phyloP scores from a whole-genome alignment of 495 filamentous ascomycete genomes.

The Chaetomium fimeti region DNA sequence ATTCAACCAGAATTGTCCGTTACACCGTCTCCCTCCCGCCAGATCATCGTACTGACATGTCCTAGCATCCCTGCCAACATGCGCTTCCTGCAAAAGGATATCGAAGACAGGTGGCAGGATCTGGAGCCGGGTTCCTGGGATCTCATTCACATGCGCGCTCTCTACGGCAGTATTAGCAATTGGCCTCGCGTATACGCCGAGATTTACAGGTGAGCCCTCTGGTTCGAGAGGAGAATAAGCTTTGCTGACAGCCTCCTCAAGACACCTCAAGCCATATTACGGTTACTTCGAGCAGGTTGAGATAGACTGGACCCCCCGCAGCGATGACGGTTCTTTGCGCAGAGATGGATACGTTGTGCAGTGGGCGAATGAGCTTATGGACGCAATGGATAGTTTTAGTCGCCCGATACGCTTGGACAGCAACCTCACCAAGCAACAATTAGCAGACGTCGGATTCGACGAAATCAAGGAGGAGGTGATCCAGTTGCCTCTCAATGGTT shows the following conservation, averaged over 20 bases:
- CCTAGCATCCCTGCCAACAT: constrained; percentile 70
- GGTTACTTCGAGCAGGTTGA: constrained; percentile 91
- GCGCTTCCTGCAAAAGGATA: constrained; percentile 69
- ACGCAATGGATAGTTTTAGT: constrained; percentile 64
- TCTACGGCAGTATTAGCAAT: constrained; percentile 73
- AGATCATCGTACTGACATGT: constrained; percentile 7
- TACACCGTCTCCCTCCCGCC: neutral
- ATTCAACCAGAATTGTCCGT: constrained; percentile 74
- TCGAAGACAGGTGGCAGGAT: constrained; percentile 73
- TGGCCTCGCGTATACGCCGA: constrained; percentile 76
- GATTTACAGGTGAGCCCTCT: constrained; percentile 57
- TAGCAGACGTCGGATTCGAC: constrained; percentile 74
- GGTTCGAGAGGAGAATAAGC: neutral
- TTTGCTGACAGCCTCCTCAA: constrained; percentile 31
- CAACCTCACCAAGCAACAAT: constrained; percentile 57
- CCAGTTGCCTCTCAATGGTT: constrained; percentile 71
- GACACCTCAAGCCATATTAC: constrained; percentile 74
- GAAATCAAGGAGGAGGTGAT: constrained; percentile 76
- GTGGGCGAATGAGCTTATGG: constrained; percentile 70
- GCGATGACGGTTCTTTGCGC: constrained; percentile 62
- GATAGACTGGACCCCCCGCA: constrained; percentile 78
- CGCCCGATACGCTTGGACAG: constrained; percentile 67
- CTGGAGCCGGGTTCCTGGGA: constrained; percentile 77
- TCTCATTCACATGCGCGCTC: constrained; percentile 78
- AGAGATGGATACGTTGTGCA: constrained; percentile 49